These are phyloP conservation scores for Fallopia convolvulus DNA, from an alignment of 148 eudicot species.

Conservation along the genomic window DNA sequence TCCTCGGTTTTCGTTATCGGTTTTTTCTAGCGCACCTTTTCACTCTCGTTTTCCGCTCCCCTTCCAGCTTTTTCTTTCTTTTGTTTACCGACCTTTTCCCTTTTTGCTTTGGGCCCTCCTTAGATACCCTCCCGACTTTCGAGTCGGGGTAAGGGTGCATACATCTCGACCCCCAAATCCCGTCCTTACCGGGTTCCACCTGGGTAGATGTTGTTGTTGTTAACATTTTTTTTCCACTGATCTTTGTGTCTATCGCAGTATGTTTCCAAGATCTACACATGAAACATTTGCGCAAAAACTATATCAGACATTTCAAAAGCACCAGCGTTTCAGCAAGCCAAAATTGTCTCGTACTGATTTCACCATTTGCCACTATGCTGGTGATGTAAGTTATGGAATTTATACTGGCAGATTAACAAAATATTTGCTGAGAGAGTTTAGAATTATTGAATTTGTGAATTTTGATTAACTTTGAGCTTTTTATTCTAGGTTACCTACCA, in stretches of 20 bases:
- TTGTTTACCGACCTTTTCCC: no score
- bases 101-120: no score
- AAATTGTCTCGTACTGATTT: conserved; percentile 91
- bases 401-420: not conserved
- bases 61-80: no score
- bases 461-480: conserved; percentile 3
- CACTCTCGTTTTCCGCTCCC: no score
- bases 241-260: conserved; percentile 35
- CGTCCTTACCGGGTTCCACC: no score
- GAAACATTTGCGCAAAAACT: conserved; percentile 96
- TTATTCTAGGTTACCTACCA: conserved; percentile 77
- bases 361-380: conserved; percentile 95
- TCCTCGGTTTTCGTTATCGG: no score
- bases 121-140: no score
- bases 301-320: conserved; percentile 79
- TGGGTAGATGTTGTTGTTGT: no score
- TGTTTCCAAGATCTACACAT: conserved; percentile 98
- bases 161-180: no score
- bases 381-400: conserved; percentile 62
- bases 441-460: not conserved
- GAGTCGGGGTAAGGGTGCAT: no score
- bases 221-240: not conserved
- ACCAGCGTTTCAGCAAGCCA: conserved; percentile 88
- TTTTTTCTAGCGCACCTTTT: no score
- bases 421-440: not conserved